These are phyloP conservation scores for Citrus sinensis DNA, from an alignment of 345 rosid genomes.

Conservation along the genomic window DVS_A1.0 CM039164.1:23802501-23803000, in stretches of 20 bases:
- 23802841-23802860: neutral
- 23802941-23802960: neutral
- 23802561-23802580: constrained; percentile 2
- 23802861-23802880: neutral
- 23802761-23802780: neutral
- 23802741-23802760: constrained; percentile 1
- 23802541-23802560: neutral
- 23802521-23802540: neutral
- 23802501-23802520: neutral
- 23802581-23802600: neutral
- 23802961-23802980: neutral
- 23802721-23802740: neutral
- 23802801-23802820: neutral
- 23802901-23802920: neutral
- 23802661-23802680: neutral
- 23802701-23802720: neutral
- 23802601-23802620: neutral
- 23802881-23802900: neutral
- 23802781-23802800: neutral
- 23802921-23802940: neutral
- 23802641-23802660: neutral
- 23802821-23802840: neutral
- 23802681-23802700: constrained; percentile 1
- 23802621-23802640: neutral
- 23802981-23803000: no score